These are phyloP conservation scores for Truncatella angustata DNA, from an alignment of 2,329 filamentous ascomycete genomes.

Conservation along the genomic window DNA sequence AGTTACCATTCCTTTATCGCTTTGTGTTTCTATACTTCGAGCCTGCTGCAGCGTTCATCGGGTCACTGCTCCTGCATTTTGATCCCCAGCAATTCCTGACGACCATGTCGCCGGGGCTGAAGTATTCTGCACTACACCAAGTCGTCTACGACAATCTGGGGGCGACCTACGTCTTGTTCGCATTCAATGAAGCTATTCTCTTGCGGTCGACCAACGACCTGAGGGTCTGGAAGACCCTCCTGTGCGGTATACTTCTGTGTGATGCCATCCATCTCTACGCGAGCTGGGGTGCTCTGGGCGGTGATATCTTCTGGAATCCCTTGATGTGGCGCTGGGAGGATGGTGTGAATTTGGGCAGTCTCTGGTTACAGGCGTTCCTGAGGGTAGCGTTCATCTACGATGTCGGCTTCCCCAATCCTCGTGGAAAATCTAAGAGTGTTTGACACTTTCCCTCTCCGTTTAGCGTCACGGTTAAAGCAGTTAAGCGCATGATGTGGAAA, in stretches of 20 bases:
- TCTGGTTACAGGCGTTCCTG: background rate
- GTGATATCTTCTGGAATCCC: constrained; percentile 6
- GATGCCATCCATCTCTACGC: constrained; percentile 71
- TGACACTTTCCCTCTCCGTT: too few species aligned
- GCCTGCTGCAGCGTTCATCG: constrained; percentile 50
- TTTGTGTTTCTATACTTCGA: constrained; percentile 76
- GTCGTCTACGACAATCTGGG: constrained; percentile 73
- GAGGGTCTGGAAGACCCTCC: constrained; percentile 66
- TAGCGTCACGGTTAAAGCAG: too few species aligned
- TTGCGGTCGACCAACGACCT: constrained; percentile 67
- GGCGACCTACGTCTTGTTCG: constrained; percentile 75
- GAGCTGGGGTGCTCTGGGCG: background rate
- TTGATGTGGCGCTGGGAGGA: background rate
- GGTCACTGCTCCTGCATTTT: constrained; percentile 51
- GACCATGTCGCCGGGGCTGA: constrained; percentile 55
- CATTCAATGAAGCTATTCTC: constrained; percentile 74
- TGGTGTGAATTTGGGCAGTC: constrained; percentile 2
- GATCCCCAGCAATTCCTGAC: constrained; percentile 57
- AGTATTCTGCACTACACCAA: constrained; percentile 30
- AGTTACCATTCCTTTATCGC: constrained; percentile 61
- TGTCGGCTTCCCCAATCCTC: background rate
- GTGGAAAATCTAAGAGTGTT: too few species aligned
- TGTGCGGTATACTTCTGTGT: constrained; percentile 67
- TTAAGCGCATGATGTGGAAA: too few species aligned
- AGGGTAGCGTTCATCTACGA: constrained; percentile 4